Evolutionary conservation across 148 eudicot species (phyloP).

Genomic region (Amaranthus hypochondriacus): DNA sequence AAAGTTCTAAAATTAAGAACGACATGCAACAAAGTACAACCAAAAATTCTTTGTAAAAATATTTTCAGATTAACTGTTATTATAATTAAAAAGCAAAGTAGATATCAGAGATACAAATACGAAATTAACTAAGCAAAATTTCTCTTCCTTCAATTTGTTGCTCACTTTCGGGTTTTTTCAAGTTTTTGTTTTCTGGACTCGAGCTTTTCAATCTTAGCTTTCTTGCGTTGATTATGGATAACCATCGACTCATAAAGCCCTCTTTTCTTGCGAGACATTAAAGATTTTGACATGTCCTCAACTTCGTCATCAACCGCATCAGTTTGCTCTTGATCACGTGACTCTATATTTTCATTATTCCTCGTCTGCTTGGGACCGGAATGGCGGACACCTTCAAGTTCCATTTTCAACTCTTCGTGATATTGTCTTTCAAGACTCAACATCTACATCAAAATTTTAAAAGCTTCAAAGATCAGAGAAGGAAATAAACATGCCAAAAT

Average conservation of each 20-base stretch:
- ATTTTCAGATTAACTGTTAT: no score
- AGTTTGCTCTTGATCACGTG: slow-evolving; percentile 25
- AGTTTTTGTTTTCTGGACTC: slow-evolving; percentile 47
- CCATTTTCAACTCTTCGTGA: slow-evolving; percentile 66
- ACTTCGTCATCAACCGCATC: slow-evolving; percentile 33
- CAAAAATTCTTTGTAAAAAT: no score
- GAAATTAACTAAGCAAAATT: no score
- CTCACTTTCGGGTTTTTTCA: slow-evolving; percentile 20
- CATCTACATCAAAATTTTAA: slow-evolving; percentile 41
- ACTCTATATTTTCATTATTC: slow-evolving; percentile 24
- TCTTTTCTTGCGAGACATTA: slow-evolving; percentile 53
- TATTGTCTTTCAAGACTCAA: slow-evolving; percentile 41
- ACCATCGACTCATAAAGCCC: slow-evolving; percentile 50
- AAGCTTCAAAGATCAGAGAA: not conserved
- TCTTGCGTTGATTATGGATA: slow-evolving; percentile 45
- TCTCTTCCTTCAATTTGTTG: not conserved
- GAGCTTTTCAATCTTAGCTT: slow-evolving; percentile 29
- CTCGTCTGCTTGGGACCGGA: slow-evolving; percentile 16
- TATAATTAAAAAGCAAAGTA: not conserved
- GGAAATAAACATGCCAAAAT: not conserved
- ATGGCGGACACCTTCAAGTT: slow-evolving; percentile 38
- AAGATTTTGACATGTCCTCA: slow-evolving; percentile 38
- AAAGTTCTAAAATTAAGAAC: no score
- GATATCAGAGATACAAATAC: no score
- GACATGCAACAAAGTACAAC: no score